A percentile compares a stretch with the other conserved stretches of the same genome.
Evolutionary conservation across 2,329 filamentous ascomycete genomes (phyloP).

Genomic region (Cladosporium oxysporum): DNA sequence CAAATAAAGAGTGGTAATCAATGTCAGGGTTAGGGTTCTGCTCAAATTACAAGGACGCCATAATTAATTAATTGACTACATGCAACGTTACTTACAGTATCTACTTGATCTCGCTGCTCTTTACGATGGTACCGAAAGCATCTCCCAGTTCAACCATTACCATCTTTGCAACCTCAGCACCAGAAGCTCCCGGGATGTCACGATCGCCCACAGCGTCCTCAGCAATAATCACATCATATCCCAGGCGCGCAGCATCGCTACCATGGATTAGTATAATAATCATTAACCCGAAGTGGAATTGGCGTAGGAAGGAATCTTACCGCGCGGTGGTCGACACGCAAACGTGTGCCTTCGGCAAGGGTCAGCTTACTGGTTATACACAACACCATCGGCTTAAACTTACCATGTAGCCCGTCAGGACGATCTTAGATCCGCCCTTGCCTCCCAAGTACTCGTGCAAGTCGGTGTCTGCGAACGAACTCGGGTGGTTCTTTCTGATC

Average conservation of each 20-base stretch:
- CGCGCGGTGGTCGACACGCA: slow-evolving; percentile 65
- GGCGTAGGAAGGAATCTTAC: too few relatives aligned
- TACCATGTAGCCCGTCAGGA: slow-evolving; percentile 61
- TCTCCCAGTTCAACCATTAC: slow-evolving; percentile 62
- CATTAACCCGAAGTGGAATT: too few relatives aligned
- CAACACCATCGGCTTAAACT: too few relatives aligned
- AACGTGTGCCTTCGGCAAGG: slow-evolving; percentile 67
- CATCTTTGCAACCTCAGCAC: slow-evolving; percentile 55
- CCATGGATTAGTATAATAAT: too few relatives aligned
- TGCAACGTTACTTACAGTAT: too few relatives aligned
- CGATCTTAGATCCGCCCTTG: slow-evolving; percentile 58
- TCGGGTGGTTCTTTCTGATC: slow-evolving; percentile 61
- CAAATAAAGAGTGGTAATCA: too few relatives aligned
- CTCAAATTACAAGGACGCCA: too few relatives aligned
- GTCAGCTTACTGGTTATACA: too few relatives aligned
- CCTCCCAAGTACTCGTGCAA: slow-evolving; percentile 57
- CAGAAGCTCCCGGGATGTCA: slow-evolving; percentile 63
- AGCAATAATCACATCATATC: slow-evolving; percentile 64
- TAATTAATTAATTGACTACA: too few relatives aligned
- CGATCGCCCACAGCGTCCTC: slow-evolving; percentile 66
- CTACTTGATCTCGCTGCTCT: slow-evolving; percentile 47
- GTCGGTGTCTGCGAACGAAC: slow-evolving; percentile 62
- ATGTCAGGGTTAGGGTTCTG: too few relatives aligned
- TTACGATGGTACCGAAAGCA: slow-evolving; percentile 62
- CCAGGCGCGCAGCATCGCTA: slow-evolving; percentile 59